Base-by-base conservation (phyloP, 2,329 filamentous ascomycete species). In the Sarocladium oryzae region DNA sequence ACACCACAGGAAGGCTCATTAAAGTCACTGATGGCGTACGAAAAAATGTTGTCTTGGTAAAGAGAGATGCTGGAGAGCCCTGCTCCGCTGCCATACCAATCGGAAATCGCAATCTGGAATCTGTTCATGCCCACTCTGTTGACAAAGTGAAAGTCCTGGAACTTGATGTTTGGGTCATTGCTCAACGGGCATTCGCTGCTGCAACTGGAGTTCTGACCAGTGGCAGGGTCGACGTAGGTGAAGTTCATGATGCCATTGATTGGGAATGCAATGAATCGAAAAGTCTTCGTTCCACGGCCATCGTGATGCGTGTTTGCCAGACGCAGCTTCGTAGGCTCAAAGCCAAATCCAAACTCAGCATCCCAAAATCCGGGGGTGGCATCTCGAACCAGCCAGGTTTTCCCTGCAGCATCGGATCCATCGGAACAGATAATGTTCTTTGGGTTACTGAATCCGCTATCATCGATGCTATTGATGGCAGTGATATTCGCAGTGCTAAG, bases 181-280 rank as follows among this genome's bases (percentile, higher is more conserved):
- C 87, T 89, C 45, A 99, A 77, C n/a, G 91, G 88, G 60, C 93
- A 99, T 61, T 82, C 78, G 55, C 83, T 85, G 50, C 91, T 89
- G 69, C 93, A 99, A 52, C 79, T 84, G 26, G 73, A 69, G 51
- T 85, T 84, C 49, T 79, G 71, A 23, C 86, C 86, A 2, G 81
- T 86, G 35, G 65, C 72, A 21, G 86, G 85, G 61, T 97, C 89
- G 56, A 84, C 84, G 60, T 93, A 97, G 33, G 90, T 95, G 62
- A 99, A 78, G 68, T 97, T 96, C 84, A 99, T 88, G 65, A 99
- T 96, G 50, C 93, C 93, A 56, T 88, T 85, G 61, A 92, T 82
- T 4, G 92, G 91, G 53, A 92, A 73, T 16, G 90, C 88, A 20
- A 88, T 89, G 63, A 89, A 95, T 53, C 90, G 83, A 72, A 89